Percentiles rank a stretch among this genome's conserved stretches.
Evolutionary conservation across 2,329 filamentous ascomycete genomes (phyloP).

Genomic region (Talaromyces atroroseus): DNA sequence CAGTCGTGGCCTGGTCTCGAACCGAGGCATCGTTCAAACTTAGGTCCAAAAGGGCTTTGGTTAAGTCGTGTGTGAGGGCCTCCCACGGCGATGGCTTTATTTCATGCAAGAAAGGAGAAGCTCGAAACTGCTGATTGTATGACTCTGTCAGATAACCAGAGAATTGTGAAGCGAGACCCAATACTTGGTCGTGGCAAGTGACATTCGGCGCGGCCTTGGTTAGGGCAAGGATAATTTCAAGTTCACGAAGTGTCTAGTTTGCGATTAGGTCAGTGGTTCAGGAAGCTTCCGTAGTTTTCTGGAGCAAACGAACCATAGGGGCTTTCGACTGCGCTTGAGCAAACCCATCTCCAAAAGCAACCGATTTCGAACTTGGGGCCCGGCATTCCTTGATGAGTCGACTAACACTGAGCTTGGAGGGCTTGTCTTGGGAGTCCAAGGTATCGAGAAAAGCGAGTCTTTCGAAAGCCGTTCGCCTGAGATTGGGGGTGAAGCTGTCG

Average conservation of each 20-base stretch:
- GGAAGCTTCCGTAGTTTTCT: not conserved
- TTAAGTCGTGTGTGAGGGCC: conserved; percentile 70
- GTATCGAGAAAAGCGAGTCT: conserved; percentile 38
- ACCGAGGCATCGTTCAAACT: conserved; percentile 67
- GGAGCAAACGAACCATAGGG: conserved; percentile 31
- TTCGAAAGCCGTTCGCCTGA: conserved; percentile 39
- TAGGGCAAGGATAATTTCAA: conserved; percentile 83
- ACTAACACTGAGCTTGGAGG: conserved; percentile 3
- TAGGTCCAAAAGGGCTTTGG: conserved; percentile 73
- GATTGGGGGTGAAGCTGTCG: conserved; percentile 27
- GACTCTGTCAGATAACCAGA: conserved; percentile 81
- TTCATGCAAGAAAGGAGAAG: conserved; percentile 75
- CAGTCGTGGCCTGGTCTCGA: conserved; percentile 59
- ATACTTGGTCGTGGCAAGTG: conserved; percentile 64
- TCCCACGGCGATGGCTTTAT: conserved; percentile 88
- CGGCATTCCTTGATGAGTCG: conserved; percentile 7
- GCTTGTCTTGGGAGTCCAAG: conserved; percentile 17
- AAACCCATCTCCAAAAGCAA: not conserved
- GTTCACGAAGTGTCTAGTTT: conserved; percentile 72
- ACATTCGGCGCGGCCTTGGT: conserved; percentile 83
- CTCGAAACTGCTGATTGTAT: conserved; percentile 68
- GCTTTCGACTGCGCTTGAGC: conserved; percentile 28
- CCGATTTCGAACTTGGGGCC: not conserved
- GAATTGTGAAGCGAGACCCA: conserved; percentile 72
- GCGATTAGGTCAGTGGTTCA: conserved; percentile 17